These are phyloP conservation scores for Nepenthes gracilis DNA, from an alignment of 148 eudicot species.

Conservation along the genomic window DNA sequence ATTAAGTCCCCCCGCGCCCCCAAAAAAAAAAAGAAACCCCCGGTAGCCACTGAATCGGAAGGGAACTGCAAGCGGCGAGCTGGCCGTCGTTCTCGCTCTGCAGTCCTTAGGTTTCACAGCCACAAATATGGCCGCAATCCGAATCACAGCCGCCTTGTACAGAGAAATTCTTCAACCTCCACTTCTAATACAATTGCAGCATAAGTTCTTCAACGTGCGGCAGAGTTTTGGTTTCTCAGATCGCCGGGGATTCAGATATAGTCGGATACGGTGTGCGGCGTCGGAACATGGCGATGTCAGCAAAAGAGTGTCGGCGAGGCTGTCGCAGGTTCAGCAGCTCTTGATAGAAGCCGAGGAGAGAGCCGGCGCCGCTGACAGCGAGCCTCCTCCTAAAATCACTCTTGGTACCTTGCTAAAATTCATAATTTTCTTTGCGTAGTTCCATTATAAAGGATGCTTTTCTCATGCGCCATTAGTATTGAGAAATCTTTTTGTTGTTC, in stretches of 20 bases:
- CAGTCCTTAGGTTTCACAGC: neutral
- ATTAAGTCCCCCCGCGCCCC: too few species aligned
- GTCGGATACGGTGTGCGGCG: conserved; percentile 30
- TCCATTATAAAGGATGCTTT: too few species aligned
- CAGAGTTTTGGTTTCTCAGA: neutral
- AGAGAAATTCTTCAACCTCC: conserved; percentile 21
- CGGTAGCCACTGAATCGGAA: too few species aligned
- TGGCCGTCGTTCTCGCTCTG: neutral
- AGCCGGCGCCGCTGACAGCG: conserved; percentile 39
- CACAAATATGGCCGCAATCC: conserved; percentile 34
- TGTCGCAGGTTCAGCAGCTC: conserved; percentile 62
- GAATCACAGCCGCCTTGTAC: conserved; percentile 28
- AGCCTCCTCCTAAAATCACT: conserved; percentile 59
- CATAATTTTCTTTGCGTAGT: neutral
- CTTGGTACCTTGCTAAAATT: conserved; percentile 27
- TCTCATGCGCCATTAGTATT: too few species aligned
- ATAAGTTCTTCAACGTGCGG: too few species aligned
- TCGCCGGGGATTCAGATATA: conserved; percentile 26
- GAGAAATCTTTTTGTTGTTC: neutral
- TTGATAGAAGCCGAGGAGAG: conserved; percentile 58
- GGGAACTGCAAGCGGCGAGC: too few species aligned
- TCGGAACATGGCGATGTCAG: conserved; percentile 22
- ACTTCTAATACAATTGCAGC: too few species aligned
- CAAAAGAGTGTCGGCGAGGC: conserved; percentile 54
- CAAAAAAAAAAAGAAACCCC: too few species aligned